Evolutionary conservation across 2,329 filamentous ascomycete species (phyloP).

Genomic region (Cercospora beticola): DNA sequence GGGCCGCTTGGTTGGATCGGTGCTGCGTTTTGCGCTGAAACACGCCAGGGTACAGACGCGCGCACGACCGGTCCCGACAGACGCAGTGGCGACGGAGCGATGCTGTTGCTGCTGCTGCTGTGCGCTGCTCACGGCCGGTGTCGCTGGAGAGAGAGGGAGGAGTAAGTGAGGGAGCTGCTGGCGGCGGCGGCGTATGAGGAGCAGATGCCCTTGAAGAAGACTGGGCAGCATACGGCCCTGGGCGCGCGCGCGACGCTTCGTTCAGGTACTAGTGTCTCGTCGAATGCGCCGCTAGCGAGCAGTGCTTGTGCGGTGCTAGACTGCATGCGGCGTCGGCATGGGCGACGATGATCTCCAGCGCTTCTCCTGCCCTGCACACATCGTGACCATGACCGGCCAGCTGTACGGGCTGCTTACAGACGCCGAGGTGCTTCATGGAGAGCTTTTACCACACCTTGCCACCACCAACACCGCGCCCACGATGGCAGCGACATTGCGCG

Average conservation of each 20-base stretch:
- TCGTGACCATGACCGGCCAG: not conserved
- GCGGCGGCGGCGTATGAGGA: not conserved
- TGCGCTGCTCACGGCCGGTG: not conserved
- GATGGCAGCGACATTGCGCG: not conserved
- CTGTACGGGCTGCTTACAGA: not conserved
- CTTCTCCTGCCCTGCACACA: not conserved
- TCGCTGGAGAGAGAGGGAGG: not conserved
- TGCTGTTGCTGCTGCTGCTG: not conserved
- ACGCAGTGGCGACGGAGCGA: not conserved
- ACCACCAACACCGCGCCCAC: not conserved
- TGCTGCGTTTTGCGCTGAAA: conserved; percentile 1
- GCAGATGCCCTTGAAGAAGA: not conserved
- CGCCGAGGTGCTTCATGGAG: not conserved
- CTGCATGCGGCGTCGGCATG: not conserved
- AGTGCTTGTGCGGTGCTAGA: not conserved
- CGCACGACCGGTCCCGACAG: not conserved
- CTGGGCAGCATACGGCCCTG: not conserved
- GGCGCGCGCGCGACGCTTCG: not conserved
- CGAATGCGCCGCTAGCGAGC: not conserved
- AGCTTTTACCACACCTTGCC: not conserved
- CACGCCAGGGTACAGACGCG: not conserved
- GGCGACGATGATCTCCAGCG: not conserved
- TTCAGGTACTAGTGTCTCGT: not conserved
- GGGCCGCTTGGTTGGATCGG: not conserved
- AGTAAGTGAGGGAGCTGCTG: not conserved